phyloP scores from a whole-genome alignment of 352 stramenopile genomes.

The Phytopythium boreale region DNA sequence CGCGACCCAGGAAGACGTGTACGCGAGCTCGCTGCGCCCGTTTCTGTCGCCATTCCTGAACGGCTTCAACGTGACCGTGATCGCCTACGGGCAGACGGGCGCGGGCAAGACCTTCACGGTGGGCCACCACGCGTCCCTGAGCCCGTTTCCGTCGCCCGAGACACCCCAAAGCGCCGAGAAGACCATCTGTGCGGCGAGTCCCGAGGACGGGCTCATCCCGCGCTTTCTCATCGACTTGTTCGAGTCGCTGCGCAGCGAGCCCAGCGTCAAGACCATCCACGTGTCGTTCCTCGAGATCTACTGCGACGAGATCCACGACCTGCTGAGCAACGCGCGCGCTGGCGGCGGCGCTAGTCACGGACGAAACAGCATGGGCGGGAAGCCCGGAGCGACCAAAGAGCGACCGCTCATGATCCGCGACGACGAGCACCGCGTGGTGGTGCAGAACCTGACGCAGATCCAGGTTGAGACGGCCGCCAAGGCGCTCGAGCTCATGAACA shows the following conservation, averaged over 20 bases:
- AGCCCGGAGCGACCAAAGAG: slow-evolving; percentile 14
- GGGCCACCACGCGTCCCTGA: slow-evolving; percentile 52
- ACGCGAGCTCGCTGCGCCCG: slow-evolving; percentile 64
- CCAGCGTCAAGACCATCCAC: slow-evolving; percentile 44
- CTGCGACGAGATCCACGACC: slow-evolving; percentile 95
- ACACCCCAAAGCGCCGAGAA: slow-evolving; percentile 19
- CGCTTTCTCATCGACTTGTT: slow-evolving; percentile 84
- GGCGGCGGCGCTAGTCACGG: background rate
- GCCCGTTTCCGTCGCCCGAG: slow-evolving; percentile 5
- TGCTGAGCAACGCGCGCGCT: slow-evolving; percentile 62
- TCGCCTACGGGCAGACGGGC: slow-evolving; percentile 86
- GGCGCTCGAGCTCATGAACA: slow-evolving; percentile 71
- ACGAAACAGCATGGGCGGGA: slow-evolving; percentile 1
- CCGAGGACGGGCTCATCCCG: slow-evolving; percentile 74
- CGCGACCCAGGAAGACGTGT: slow-evolving; percentile 56
- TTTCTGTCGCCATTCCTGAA: slow-evolving; percentile 80
- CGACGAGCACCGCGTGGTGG: slow-evolving; percentile 11
- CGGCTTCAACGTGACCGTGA: slow-evolving; percentile 87
- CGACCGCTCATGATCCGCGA: slow-evolving; percentile 54
- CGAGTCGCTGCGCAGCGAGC: slow-evolving; percentile 21
- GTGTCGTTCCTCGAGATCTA: slow-evolving; percentile 97
- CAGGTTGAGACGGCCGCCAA: slow-evolving; percentile 50
- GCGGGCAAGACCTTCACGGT: slow-evolving; percentile 87
- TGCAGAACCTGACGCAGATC: slow-evolving; percentile 29
- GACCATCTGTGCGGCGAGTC: background rate